These are phyloP conservation scores for Dipteronia dyeriana DNA, from an alignment of 345 rosid species.

Conservation along the genomic window DNA sequence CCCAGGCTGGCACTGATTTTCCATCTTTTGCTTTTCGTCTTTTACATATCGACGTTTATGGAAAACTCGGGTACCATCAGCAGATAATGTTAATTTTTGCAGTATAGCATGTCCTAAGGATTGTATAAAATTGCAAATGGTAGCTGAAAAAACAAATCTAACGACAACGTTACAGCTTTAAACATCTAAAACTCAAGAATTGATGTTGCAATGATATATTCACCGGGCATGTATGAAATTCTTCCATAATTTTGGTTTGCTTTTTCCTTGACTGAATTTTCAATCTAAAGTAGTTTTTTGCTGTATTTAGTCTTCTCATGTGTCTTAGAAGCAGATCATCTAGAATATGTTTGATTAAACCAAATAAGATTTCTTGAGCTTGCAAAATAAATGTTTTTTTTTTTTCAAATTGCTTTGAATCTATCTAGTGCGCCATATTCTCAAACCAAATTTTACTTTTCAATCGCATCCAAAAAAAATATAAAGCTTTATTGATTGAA, in stretches of 20 bases:
- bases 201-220: constrained; percentile 84
- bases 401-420: not conserved
- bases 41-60: not conserved
- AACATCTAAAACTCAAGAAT: constrained; percentile 89
- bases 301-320: constrained; percentile 66
- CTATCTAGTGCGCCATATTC: not conserved
- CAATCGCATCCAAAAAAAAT: not conserved
- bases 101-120: constrained; percentile 93
- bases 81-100: constrained; percentile 69
- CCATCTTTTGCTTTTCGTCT: not conserved
- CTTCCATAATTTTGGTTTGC: constrained; percentile 73
- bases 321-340: constrained; percentile 50
- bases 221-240: constrained; percentile 73
- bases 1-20: not conserved
- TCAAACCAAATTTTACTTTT: not conserved
- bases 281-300: constrained; percentile 59
- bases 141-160: constrained; percentile 63
- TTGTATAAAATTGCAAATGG: constrained; percentile 85
- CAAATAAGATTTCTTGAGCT: not conserved
- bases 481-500: constrained; percentile 48
- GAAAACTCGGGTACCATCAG: constrained; percentile 47
- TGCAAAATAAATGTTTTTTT: not conserved
- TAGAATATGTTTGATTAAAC: not conserved
- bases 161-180: constrained; percentile 82
- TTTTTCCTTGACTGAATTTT: constrained; percentile 57